Evolutionary conservation across 305 asterid species (phyloP), one percentile per base, ranked within the genome.

Genomic region (Fraxinus sp.): DNA sequence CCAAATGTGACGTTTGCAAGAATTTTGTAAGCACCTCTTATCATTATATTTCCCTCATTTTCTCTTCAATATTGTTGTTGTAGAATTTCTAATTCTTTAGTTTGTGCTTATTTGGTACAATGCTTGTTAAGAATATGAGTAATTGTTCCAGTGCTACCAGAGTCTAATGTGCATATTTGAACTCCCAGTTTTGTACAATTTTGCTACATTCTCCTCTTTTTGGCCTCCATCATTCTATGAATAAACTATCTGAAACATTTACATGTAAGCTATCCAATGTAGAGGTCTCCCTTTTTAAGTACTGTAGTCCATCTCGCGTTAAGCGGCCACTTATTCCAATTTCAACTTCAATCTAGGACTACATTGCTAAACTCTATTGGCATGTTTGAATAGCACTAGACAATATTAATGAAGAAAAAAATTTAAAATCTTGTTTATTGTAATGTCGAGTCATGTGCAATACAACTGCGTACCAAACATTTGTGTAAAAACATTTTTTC

Each of bases 1-100:
- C 99, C 66, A 93, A 91, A 87, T 97, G 99, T 85, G 99, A 93
- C 81, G 97, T 97, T 77, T 97, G 99, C 93, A 92, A 89, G 85
- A 87, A 91, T 73, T 97, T 93, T 79, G 99, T 97, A 90, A 93
- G 99, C 86, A n/a, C 82, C 75, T 77, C 11, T 46, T 41, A 32
- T 33, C 72, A 68, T 33, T 4, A 41, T 22, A 39, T 64, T 79
- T 37, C 37, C 37, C 52, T 4, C 32, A 5, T 79, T 78, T 33
- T 6, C 43, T 79, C 41, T 30, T 39, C 73, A 64, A 10, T 64
- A 35, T 64, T 26, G 30, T 2, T 64, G 33, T 64, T 64, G 73
- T 26, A 64, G 35, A 64, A 24, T 64, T 64, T 64, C 73, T 24
- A 24, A 24, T 9, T 22, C 73, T 3, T 24, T 64, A 8, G 73